Percentiles rank a stretch among this genome's conserved stretches.
Conservation (phyloP, 768 basidiomycete species). For the Lepiota venenata region DNA sequence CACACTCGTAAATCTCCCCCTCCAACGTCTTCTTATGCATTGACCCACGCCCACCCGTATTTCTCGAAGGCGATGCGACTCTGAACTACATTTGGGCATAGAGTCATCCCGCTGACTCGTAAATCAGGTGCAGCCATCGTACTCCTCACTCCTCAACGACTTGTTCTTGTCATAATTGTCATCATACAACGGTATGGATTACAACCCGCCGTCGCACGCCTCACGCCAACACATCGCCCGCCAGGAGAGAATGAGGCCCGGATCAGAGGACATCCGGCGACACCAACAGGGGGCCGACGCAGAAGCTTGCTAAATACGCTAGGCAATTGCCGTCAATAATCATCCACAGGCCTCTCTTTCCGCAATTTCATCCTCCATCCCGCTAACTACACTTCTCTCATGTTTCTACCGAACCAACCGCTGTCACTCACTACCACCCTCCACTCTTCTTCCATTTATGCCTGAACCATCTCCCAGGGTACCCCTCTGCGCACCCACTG, state of each 20-base stretch:
- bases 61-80: constrained; percentile 89
- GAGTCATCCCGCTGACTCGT: constrained; percentile 79
- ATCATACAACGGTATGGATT: constrained; percentile 45
- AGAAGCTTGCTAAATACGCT: constrained; percentile 41
- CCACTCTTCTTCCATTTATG: too few relatives aligned
- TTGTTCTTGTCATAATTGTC: constrained; percentile 74
- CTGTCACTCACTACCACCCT: constrained; percentile 1
- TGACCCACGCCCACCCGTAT: constrained; percentile 82
- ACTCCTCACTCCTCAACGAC: constrained; percentile 73
- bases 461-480: not conserved
- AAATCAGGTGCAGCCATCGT: constrained; percentile 73
- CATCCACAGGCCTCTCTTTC: not conserved
- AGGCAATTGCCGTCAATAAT: constrained; percentile 26
- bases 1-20: constrained; percentile 83
- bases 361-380: constrained; percentile 8
- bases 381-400: constrained; percentile 9
- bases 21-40: too few relatives aligned
- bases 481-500: not conserved
- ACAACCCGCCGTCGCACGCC: constrained; percentile 24
- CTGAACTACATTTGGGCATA: constrained; percentile 81
- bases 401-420: constrained; percentile 3
- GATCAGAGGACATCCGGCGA: constrained; percentile 53
- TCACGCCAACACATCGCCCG: constrained; percentile 17
- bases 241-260: constrained; percentile 37
- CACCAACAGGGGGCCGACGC: constrained; percentile 61